Evolutionary conservation across 495 filamentous ascomycete genomes (phyloP), one percentile per base, ranked within the genome.

Genomic region (Penicillium bovifimosum): DNA sequence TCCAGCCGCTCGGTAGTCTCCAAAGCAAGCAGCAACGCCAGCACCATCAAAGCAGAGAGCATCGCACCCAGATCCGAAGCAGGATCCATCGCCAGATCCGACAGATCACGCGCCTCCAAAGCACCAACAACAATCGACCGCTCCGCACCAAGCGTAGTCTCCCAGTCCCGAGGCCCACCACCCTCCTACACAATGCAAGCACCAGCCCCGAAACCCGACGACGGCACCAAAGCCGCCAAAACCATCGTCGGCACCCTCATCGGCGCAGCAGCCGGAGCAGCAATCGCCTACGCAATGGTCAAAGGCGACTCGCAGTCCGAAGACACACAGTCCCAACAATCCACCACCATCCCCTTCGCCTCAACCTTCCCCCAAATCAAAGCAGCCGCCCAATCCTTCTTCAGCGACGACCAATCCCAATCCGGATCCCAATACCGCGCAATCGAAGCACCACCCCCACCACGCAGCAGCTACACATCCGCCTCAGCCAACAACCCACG

Each of bases 201-300:
- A 9, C 50, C 47, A 1, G 47, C 58, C 10, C 63, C 55, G 11
- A 62, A 68, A 41, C 42, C 55, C 14, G 74, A 72, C 31, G 72
- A 77, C 46, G 64, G 64, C 20, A 67, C 64, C 48, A 74, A 65
- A 44, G 64, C 66, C 14, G 72, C 73, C 18, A 76, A 76, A 54
- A 83, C 83, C 2, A 70, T 95, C 24, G 75, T 93, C 7, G 88
- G 88, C 9, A 86, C 86, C 3, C 77, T 91, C 41, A 80, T 90
- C 6, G 90, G 87, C 18, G 89, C 85, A 14, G 87, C 86, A 8
- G 81, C 86, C 3, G 90, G 86, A 43, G 86, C 85, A 11, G 86
- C 84, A 0, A 63, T 90, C 33, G 85, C 86, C 1, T 92, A 91
- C 64, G 82, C 85, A 32, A 84, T 88, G 72, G 72, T 77, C 50